Percentiles rank a stretch among this genome's conserved stretches.
phyloP scores from a whole-genome alignment of 208 protist species.

The Trypanosoma mega region DNA sequence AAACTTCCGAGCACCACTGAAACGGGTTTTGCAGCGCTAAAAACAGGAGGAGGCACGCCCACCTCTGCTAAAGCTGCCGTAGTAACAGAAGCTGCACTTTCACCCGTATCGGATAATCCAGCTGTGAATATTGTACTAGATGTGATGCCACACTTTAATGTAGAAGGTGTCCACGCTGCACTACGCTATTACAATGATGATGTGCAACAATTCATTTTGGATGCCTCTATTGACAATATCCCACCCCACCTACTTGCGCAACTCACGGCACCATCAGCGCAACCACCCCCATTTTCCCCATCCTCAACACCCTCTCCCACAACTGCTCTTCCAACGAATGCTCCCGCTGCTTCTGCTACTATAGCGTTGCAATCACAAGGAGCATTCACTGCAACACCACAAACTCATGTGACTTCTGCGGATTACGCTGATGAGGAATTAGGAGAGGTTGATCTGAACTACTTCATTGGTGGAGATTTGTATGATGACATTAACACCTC shows the following conservation, averaged over 20 bases:
- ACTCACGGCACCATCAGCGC: conserved; percentile 26
- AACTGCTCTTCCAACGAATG: no score
- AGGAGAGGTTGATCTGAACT: conserved; percentile 20
- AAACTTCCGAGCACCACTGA: no score
- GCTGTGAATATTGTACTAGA: conserved; percentile 74
- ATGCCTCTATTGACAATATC: conserved; percentile 84
- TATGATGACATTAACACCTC: conserved; percentile 20
- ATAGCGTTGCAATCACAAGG: conserved; percentile 33
- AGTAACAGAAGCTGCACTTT: background rate
- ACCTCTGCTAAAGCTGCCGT: no score
- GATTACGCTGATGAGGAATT: conserved; percentile 43
- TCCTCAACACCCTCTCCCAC: background rate
- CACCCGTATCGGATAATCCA: conserved; percentile 32
- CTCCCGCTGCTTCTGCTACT: no score
- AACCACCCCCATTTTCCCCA: background rate
- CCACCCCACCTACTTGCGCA: conserved; percentile 69
- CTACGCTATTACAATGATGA: conserved; percentile 85
- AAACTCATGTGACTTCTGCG: conserved; percentile 30
- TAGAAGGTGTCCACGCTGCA: conserved; percentile 48
- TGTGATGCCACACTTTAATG: conserved; percentile 76
- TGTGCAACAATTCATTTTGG: conserved; percentile 87
- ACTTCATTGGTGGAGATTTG: conserved; percentile 27
- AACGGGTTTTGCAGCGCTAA: no score
- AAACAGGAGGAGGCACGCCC: no score
- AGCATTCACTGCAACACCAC: conserved; percentile 33